These are phyloP conservation scores for Pleurotus pulmonarius DNA, from an alignment of 768 basidiomycete genomes.

Conservation along the genomic window DNA sequence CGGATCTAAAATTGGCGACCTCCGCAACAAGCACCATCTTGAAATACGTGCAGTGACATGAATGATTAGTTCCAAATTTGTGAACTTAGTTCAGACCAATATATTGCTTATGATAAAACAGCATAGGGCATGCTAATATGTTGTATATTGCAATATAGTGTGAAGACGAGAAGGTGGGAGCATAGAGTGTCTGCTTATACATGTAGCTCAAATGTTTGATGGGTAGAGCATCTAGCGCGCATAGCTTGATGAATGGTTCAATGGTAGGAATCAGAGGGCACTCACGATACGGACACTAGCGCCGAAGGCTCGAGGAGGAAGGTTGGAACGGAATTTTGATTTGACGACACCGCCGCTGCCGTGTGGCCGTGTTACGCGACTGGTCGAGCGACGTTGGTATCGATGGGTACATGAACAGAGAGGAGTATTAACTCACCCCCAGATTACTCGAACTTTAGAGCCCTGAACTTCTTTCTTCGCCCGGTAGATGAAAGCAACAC, in stretches of 20 bases:
- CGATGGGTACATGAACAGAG: not conserved
- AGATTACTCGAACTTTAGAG: conserved; percentile 95
- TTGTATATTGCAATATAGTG: conserved; percentile 8
- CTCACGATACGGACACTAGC: conserved; percentile 87
- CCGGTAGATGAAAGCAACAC: conserved; percentile 97
- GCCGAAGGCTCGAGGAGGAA: conserved; percentile 93
- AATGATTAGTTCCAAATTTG: not conserved
- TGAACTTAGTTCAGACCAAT: conserved; percentile 1
- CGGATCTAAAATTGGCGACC: not conserved
- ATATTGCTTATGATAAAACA: not conserved
- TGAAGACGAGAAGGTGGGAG: not conserved
- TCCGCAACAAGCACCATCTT: too few species aligned
- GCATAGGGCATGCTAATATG: conserved; percentile 7
- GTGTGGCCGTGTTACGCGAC: conserved; percentile 91
- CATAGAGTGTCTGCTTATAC: conserved; percentile 1
- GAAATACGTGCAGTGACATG: not conserved
- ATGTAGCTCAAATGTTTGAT: conserved; percentile 62
- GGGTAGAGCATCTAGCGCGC: conserved; percentile 83
- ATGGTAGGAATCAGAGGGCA: conserved; percentile 15
- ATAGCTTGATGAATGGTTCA: not conserved
- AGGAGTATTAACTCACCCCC: conserved; percentile 65
- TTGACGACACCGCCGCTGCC: conserved; percentile 95
- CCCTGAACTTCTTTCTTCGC: conserved; percentile 94
- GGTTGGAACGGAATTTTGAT: conserved; percentile 93
- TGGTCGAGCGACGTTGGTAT: conserved; percentile 20